phyloP scores from a whole-genome alignment of 495 filamentous ascomycete genomes.

The Aspergillus carlsbadensis region DNA sequence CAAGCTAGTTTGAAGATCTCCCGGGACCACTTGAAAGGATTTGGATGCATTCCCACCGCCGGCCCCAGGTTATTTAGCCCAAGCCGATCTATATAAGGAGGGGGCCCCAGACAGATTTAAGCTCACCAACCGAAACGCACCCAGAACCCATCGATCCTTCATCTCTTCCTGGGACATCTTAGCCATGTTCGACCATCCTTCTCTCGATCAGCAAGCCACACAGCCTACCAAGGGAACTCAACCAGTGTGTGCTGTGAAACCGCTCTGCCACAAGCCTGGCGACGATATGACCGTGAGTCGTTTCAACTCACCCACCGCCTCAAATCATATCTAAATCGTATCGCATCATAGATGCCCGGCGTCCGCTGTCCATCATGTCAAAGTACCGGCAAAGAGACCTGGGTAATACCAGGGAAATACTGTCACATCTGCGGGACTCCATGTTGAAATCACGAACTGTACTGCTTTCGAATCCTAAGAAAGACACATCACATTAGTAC shows the following conservation, averaged over 20 bases:
- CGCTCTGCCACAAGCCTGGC: not conserved
- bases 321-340: not conserved
- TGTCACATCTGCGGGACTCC: slow-evolving; percentile 46
- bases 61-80: slow-evolving; percentile 8
- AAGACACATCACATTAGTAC: not conserved
- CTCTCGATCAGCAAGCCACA: not conserved
- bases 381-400: slow-evolving; percentile 39
- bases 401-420: slow-evolving; percentile 52
- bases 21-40: slow-evolving; percentile 19
- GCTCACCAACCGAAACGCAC: slow-evolving; percentile 13
- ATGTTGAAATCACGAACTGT: slow-evolving; percentile 24
- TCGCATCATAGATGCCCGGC: slow-evolving; percentile 43
- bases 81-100: slow-evolving; percentile 19
- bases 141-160: slow-evolving; percentile 3
- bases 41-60: slow-evolving; percentile 3
- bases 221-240: slow-evolving; percentile 1
- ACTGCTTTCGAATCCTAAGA: not conserved
- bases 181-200: slow-evolving; percentile 11
- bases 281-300: slow-evolving; percentile 15
- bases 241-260: not conserved
- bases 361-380: slow-evolving; percentile 48
- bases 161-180: slow-evolving; percentile 3
- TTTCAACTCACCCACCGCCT: not conserved
- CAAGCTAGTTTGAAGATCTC: slow-evolving; percentile 27
- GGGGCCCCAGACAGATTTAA: slow-evolving; percentile 13